These are phyloP conservation scores for Phanerochaete carnosa DNA, from an alignment of 768 basidiomycete species.

Conservation along the genomic window DNA sequence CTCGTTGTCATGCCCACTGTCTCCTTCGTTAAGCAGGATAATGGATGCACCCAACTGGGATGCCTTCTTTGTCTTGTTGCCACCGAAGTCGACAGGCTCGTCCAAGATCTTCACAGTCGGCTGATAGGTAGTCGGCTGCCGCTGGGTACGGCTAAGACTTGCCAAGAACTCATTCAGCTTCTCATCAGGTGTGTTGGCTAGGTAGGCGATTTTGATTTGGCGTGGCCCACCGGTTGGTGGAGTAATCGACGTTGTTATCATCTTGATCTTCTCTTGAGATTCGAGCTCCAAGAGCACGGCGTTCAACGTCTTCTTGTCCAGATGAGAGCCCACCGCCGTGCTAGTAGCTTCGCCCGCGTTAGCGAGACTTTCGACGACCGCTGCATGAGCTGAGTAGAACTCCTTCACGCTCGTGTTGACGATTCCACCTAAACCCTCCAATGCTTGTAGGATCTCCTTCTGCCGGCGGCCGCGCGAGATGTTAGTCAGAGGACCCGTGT, in stretches of 20 bases:
- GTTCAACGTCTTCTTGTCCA: conserved; percentile 72
- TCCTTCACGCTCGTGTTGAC: conserved; percentile 64
- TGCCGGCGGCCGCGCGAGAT: conserved; percentile 78
- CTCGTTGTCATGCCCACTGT: conserved; percentile 1
- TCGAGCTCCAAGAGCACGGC: conserved; percentile 60
- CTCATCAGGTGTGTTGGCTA: conserved; percentile 53
- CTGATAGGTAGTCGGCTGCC: conserved; percentile 28
- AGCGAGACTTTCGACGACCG: conserved; percentile 54
- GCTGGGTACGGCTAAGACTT: conserved; percentile 40
- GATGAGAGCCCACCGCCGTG: conserved; percentile 60
- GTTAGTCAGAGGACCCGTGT: conserved; percentile 43
- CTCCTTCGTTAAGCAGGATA: conserved; percentile 5
- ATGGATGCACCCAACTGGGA: conserved; percentile 1
- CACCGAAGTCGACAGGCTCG: conserved; percentile 53
- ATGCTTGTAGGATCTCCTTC: conserved; percentile 68
- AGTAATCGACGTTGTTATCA: conserved; percentile 61
- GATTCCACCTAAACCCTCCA: conserved; percentile 68
- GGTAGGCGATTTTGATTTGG: conserved; percentile 60
- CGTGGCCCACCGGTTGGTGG: conserved; percentile 57
- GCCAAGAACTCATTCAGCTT: conserved; percentile 57
- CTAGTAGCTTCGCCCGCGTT: conserved; percentile 67
- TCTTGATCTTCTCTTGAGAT: conserved; percentile 62
- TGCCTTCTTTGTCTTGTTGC: conserved; percentile 22
- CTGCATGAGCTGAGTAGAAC: conserved; percentile 63
- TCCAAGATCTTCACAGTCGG: conserved; percentile 45